phyloP scores from a whole-genome alignment of 306 rosid genomes.

The Medicago truncatula region MtrunA17r5.0-ANR NC_053044.1:37621501-37622000 shows the following conservation, averaged over 20 bases:
- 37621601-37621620: conserved; percentile 35
- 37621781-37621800: conserved; percentile 49
- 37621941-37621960: no score
- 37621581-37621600: conserved; percentile 16
- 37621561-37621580: conserved; percentile 34
- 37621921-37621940: no score
- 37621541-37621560: conserved; percentile 32
- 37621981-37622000: no score
- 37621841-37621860: no score
- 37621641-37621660: conserved; percentile 41
- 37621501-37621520: conserved; percentile 59
- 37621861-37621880: no score
- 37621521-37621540: conserved; percentile 40
- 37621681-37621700: conserved; percentile 14
- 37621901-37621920: no score
- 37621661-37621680: conserved; percentile 23
- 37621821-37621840: conserved; percentile 37
- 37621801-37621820: conserved; percentile 51
- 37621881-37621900: no score
- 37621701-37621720: conserved; percentile 11
- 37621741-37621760: conserved; percentile 9
- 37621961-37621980: no score
- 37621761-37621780: conserved; percentile 38
- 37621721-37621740: conserved; percentile 26
- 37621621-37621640: conserved; percentile 44